A percentile compares a stretch with the other conserved stretches of the same genome.
These are phyloP conservation scores for Biscutella laevigata DNA, from an alignment of 441 rosid species.

Conservation along the genomic window DNA sequence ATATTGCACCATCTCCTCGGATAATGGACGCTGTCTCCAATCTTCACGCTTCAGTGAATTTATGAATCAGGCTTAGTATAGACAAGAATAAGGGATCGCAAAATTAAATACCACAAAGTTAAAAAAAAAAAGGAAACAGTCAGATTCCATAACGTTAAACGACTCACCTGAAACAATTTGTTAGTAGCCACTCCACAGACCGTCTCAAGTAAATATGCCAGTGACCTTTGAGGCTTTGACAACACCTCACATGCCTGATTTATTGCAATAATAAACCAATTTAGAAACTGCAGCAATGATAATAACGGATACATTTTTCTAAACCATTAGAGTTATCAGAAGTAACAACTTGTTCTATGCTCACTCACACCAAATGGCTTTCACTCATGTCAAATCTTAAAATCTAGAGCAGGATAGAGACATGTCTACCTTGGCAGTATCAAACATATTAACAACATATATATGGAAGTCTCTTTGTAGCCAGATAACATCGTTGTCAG, in stretches of 20 bases:
- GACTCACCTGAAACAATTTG: constrained; percentile 74
- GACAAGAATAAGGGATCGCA: not conserved
- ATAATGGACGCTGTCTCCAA: constrained; percentile 90
- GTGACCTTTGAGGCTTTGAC: constrained; percentile 79
- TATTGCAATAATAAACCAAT: constrained; percentile 10
- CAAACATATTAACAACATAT: constrained; percentile 85
- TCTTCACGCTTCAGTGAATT: constrained; percentile 67
- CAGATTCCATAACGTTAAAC: not conserved
- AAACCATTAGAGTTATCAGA: not conserved
- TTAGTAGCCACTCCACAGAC: constrained; percentile 70
- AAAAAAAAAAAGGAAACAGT: too few relatives aligned
- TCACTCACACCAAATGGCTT: not conserved
- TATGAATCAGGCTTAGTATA: not conserved
- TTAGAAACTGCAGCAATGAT: constrained; percentile 9
- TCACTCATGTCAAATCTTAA: not conserved
- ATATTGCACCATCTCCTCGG: constrained; percentile 70
- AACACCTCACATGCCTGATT: constrained; percentile 80
- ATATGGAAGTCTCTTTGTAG: constrained; percentile 92
- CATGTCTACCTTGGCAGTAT: constrained; percentile 75
- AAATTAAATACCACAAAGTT: too few relatives aligned
- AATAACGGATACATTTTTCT: not conserved
- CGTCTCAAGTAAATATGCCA: constrained; percentile 79
- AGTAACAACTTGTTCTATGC: not conserved
- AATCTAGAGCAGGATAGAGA: not conserved
- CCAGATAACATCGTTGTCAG: constrained; percentile 92